Percentiles rank a stretch among this genome's conserved stretches.
phyloP scores from a whole-genome alignment of 2,329 filamentous ascomycete genomes.

The Albifimbria verrucaria region DNA sequence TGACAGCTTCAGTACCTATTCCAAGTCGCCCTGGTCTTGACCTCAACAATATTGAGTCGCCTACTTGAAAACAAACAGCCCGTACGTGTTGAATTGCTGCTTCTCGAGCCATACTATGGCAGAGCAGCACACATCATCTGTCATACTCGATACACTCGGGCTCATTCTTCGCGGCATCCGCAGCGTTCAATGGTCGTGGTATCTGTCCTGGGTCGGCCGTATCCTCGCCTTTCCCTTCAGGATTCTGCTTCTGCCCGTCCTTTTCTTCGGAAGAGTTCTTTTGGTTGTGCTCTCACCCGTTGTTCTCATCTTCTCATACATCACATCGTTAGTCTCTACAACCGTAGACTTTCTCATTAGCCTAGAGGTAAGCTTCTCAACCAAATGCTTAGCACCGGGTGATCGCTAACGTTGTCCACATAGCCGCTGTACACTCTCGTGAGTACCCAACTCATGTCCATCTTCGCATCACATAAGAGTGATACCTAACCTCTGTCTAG shows the following conservation, averaged over 20 bases:
- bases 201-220: conserved; percentile 17
- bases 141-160: conserved; percentile 20
- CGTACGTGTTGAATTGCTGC: too few relatives aligned
- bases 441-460: conserved; percentile 19
- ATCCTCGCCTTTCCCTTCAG: conserved; percentile 26
- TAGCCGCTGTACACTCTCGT: conserved; percentile 44
- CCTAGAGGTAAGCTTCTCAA: conserved; percentile 29
- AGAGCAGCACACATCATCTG: conserved; percentile 13
- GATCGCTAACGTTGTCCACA: not conserved
- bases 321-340: conserved; percentile 16
- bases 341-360: conserved; percentile 24
- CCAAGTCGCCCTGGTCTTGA: too few relatives aligned
- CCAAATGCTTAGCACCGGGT: not conserved
- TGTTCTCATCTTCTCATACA: conserved; percentile 28
- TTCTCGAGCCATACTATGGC: too few relatives aligned
- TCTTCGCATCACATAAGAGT: conserved; percentile 6
- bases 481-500: conserved; percentile 18
- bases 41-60: too few relatives aligned
- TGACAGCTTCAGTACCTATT: too few relatives aligned
- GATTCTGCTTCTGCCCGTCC: conserved; percentile 26
- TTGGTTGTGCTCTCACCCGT: conserved; percentile 33
- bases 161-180: conserved; percentile 21
- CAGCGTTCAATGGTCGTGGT: conserved; percentile 24
- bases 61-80: too few relatives aligned
- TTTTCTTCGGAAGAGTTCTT: conserved; percentile 21